Evolutionary conservation across 345 rosid genomes (phyloP).

Genomic region (Arabidopsis suecica): DNA sequence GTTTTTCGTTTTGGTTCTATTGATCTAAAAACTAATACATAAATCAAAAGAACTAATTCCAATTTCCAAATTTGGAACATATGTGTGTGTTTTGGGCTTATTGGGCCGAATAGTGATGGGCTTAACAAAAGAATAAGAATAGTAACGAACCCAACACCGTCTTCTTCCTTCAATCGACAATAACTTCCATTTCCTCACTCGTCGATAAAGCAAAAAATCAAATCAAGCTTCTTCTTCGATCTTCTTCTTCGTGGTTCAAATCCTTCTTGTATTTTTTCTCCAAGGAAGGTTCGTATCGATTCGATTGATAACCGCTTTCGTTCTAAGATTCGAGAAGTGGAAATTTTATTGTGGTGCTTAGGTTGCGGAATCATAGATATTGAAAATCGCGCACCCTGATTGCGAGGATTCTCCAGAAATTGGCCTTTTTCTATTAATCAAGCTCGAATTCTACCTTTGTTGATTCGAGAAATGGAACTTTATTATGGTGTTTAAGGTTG

Average conservation of each 20-base stretch:
- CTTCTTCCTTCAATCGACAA: neutral
- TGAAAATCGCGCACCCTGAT: neutral
- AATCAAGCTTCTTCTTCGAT: neutral
- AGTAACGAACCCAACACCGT: neutral
- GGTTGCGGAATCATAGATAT: neutral
- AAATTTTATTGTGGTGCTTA: neutral
- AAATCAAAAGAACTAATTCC: no score
- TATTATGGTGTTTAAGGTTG: neutral
- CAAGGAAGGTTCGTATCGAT: neutral
- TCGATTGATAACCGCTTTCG: neutral
- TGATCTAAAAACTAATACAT: no score
- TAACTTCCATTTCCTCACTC: neutral
- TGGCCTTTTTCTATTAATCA: conserved; percentile 4
- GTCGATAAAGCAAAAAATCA: neutral
- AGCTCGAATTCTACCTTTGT: neutral
- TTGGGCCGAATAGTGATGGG: conserved; percentile 4
- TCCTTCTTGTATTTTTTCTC: neutral
- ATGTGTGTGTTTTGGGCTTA: neutral
- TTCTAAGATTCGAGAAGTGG: neutral
- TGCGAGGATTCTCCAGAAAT: neutral
- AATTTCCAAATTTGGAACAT: no score
- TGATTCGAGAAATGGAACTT: neutral
- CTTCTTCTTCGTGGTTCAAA: neutral
- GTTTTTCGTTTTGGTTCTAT: neutral
- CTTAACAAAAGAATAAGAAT: neutral